These are phyloP conservation scores for Podaxis rugospora DNA, from an alignment of 768 basidiomycete genomes.

Conservation along the genomic window DNA sequence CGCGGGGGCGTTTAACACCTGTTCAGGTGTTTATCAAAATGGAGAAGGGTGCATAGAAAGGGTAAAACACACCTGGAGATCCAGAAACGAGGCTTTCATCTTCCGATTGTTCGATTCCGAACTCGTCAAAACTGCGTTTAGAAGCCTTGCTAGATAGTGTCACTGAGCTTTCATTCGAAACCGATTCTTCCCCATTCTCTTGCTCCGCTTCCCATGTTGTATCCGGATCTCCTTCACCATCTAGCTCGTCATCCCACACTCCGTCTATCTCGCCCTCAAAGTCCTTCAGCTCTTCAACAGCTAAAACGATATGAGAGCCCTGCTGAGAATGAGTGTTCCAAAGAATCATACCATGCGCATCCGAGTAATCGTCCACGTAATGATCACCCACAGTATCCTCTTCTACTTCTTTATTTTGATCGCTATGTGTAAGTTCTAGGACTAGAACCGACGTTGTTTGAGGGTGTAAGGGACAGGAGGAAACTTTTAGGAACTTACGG, in stretches of 20 bases:
- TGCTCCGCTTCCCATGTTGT: slow-evolving; percentile 12
- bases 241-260: slow-evolving; percentile 35
- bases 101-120: slow-evolving; percentile 31
- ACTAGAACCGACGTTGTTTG: neutral
- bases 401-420: neutral
- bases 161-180: slow-evolving; percentile 47
- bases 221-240: slow-evolving; percentile 16
- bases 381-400: neutral
- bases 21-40: neutral
- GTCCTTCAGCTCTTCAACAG: slow-evolving; percentile 11
- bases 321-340: neutral
- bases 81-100: slow-evolving; percentile 24
- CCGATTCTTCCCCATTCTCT: slow-evolving; percentile 40
- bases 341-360: slow-evolving; percentile 1
- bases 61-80: slow-evolving; percentile 40
- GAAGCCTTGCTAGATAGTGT: slow-evolving; percentile 57
- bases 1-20: slow-evolving; percentile 44
- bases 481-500: neutral
- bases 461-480: neutral
- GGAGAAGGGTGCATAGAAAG: neutral
- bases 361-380: neutral
- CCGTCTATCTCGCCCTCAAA: slow-evolving; percentile 43
- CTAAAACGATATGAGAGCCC: slow-evolving; percentile 6
- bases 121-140: slow-evolving; percentile 50
- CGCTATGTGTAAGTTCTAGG: neutral